Base-by-base conservation (phyloP, 2,329 filamentous ascomycete species). In the Leptographium procerum region DNA sequence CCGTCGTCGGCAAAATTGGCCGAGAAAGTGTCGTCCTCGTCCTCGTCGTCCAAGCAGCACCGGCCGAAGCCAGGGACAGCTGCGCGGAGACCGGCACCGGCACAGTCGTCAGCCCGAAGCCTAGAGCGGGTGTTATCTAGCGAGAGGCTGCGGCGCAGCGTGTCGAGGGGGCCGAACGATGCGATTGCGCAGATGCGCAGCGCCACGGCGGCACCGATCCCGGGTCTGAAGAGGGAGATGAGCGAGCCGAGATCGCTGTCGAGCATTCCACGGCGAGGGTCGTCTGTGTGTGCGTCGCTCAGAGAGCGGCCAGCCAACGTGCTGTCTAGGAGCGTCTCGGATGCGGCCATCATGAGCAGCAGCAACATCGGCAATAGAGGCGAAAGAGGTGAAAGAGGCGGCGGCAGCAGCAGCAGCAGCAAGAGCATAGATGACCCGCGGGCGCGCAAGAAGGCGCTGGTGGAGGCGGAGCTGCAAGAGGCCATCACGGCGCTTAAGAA, bases 401-500 rank as follows among this genome's bases (percentile, higher is more conserved):
- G 6, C 29, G 11, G 4, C 40, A 8, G 43, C n/a, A 47, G 43
- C 36, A 19, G 5, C 3, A n/a, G 13, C 24, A 16, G 72, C 57
- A 79, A 72, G 56, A 79, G 77, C 63, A 74, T 79, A 62, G 77
- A 77, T 2, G 81, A 84, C 58, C 68, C 73, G 1, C 88, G 82
- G 69, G 76, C 81, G 34, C 82, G 75, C 65, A 87, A 83, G 68
- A 86, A 86, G 66, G 85, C 84, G 3, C 71, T 80, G 26, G 78
- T 89, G 2, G 83, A 89, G 53, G 82, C 84, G 31, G 85, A 91
- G 66, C 71, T 92, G 36, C 82, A 83, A 63, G 82, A 89, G 60
- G 89, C 89, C 10, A 91, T 94, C 55, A 81, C 81, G 7, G 80
- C 84, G 11, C 69, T 92, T 48, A 85, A 87, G 68, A 89, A 85